Evolutionary conservation across 768 basidiomycete genomes (phyloP), one percentile per base, ranked within the genome.

Genomic region (Kwoniella sp.): DNA sequence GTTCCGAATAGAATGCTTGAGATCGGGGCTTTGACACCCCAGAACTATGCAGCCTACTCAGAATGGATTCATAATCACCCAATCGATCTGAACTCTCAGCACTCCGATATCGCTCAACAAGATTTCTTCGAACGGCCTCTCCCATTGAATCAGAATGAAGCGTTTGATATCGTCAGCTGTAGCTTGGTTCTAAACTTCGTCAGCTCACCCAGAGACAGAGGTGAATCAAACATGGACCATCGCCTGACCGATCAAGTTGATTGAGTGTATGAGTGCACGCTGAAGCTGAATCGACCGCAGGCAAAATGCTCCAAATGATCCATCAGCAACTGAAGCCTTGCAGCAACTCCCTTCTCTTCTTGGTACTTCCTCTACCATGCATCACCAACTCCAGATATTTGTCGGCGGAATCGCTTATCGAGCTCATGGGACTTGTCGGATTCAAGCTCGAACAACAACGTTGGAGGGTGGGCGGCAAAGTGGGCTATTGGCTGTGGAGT

Each of bases 141-240:
- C 79, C 86, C 89, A 56, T 70, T 79, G 57, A 75, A 72, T 20
- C 82, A 84, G 68, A 82, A 89, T 73, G 74, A 75, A 11, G 84
- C 83, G 70, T 96, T 92, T 89, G 88, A 92, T 70, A 74, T 88
- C 22, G 85, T 95, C 63, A 92, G 91, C 77, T 86, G 94, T 26
- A 93, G 92, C 73, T 82, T 96, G 37, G 93, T 96, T 3, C 81
- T 96, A 2, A 96, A 96, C 75, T 96, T 94, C 74, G 90, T 93
- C 1, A 88, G 90, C 25, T 85, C 87, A 28, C 83, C 90, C 0
- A 82, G 82, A 54, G 88, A 91, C 59, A 83, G 93, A 87, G 93
- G 93, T 91, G 64, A 58, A 82, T 68, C 29, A 29, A 37, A 13
- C 5, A 37, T 5, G 13, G 34, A 37, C 34, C 34, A 7, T 37